Percentiles rank a stretch among this genome's conserved stretches.
Conservation (phyloP, 352 stramenopile species). For the Sclerospora graminicola region DNA sequence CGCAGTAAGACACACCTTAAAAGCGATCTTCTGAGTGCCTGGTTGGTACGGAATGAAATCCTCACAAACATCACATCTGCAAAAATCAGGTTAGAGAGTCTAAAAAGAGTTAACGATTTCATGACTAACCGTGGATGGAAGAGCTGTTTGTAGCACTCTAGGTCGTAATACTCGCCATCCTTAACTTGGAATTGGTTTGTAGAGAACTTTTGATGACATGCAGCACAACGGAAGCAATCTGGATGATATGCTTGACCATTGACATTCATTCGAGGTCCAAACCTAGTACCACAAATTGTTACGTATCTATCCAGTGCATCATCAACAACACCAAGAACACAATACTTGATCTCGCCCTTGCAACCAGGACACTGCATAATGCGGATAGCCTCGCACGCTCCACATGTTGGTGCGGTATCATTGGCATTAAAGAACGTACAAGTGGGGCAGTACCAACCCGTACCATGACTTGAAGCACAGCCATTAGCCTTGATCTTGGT, state of each 20-base stretch:
- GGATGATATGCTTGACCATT: slow-evolving; percentile 33
- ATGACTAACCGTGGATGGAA: slow-evolving; percentile 40
- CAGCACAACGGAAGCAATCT: slow-evolving; percentile 38
- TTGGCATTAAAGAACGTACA: slow-evolving; percentile 31
- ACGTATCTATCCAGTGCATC: neutral
- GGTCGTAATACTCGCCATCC: slow-evolving; percentile 53
- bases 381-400: slow-evolving; percentile 12
- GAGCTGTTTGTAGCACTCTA: slow-evolving; percentile 52
- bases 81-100: neutral
- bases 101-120: neutral
- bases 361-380: slow-evolving; percentile 20
- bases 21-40: slow-evolving; percentile 40
- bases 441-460: slow-evolving; percentile 21
- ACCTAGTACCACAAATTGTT: slow-evolving; percentile 7
- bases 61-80: slow-evolving; percentile 56
- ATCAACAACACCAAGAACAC: neutral
- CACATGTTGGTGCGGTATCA: slow-evolving; percentile 15
- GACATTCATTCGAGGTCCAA: slow-evolving; percentile 25
- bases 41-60: slow-evolving; percentile 40
- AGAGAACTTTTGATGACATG: slow-evolving; percentile 28
- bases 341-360: slow-evolving; percentile 23
- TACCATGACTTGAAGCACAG: neutral
- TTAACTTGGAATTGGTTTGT: slow-evolving; percentile 40
- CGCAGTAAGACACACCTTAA: slow-evolving; percentile 20
- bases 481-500: slow-evolving; percentile 6